Base-by-base conservation (phyloP, 495 filamentous ascomycete genomes). In the Hyaloscypha bicolor region DNA sequence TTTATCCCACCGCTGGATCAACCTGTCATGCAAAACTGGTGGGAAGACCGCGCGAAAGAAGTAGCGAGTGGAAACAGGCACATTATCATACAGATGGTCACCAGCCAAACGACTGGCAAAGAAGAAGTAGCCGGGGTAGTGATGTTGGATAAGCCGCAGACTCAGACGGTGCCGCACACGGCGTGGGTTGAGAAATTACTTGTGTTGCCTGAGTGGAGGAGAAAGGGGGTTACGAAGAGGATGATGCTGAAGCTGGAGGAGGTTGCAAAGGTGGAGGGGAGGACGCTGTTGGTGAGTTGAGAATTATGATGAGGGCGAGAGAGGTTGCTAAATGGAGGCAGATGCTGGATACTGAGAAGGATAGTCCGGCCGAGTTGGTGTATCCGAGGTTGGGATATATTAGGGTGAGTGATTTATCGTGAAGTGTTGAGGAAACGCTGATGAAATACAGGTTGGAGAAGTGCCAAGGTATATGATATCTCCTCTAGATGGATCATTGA, bases 371-470 rank as follows among this genome's bases (percentile, higher is more conserved):
- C 39, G 71, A 72, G 35, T 8, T 63, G 37, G 39, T 70, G 16
- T 72, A 72, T 67, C 71, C 71, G 37, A 67, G 53, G 29, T 55
- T 60, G 25, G 71, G 67, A 14, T 72, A 69, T 62, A 65, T 65
- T 21, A 39, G 67, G 55, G 67, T 72, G 21, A 58, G 66, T 60
- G 3, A 12, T 48, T 14, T 19, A 19, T 16, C 1, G 57, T 11
- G 19, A 11, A 19, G 29, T 52, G 16, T 9, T 21, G n/a, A 60
- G 31, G 4, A 22, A 14, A 48, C 9, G 42, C 25, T 60, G 25
- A 55, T 37, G 22, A 21, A 35, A 51, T 11, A 0, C 22, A 72
- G 70, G 35, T 63, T 25, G 71, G 71, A 30, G 62, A 60, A 25
- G 37, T 72, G 45, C 71, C 71, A 3, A 42, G 37, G 11, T 70